Base-by-base conservation (phyloP, 1,284 basidiomycete genomes). In the Macrocybe sp. region DNA sequence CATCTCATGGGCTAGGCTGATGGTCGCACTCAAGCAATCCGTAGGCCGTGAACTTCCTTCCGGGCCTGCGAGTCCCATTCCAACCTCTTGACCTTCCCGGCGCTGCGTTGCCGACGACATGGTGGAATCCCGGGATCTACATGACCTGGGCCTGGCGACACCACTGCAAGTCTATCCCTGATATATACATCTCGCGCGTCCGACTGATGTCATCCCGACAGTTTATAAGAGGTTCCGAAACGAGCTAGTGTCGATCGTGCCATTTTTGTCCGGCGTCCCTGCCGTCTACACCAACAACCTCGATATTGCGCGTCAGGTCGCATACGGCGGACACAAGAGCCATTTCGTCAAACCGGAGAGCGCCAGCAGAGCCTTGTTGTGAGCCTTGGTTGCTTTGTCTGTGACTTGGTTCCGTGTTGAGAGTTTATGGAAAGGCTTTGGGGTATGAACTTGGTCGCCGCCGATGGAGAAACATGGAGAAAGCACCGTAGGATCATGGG, bases 401-500 rank as follows among this genome's bases (percentile, higher is more conserved):
- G 37, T 50, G 53, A 16, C 44, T 48, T 33, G 22, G 36, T 28
- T 29, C 22, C 32, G 46, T 34, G 2, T 44, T 11, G n/a, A 22
- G 16, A 12, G 11, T 32, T 30, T 10, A 41, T 37, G 34, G 34
- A 2, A 48, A 78, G 75, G 1, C 45, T 66, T 3, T 78, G 70
- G 68, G 77, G 75, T 4, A 71, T 73, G 60, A 79, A 72, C 51
- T 58, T 78, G 5, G 51, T 69, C 10, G 62, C 69, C 10, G 60
- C 72, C 1, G 70, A 75, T n/a, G 68, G 69, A 1, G 70, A 73
- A 1, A 55, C 60, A 3, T 78, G 76, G 76, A 64, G 73, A 34
- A 76, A 67, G 46, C 73, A 80, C 54, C 61, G 77, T 36, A 66
- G 69, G 7, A 64, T 79, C 33, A 63, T 73, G 54, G 73, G 69